Base-by-base conservation (phyloP, 2,329 filamentous ascomycete species). In the Fusarium burgessii region DNA sequence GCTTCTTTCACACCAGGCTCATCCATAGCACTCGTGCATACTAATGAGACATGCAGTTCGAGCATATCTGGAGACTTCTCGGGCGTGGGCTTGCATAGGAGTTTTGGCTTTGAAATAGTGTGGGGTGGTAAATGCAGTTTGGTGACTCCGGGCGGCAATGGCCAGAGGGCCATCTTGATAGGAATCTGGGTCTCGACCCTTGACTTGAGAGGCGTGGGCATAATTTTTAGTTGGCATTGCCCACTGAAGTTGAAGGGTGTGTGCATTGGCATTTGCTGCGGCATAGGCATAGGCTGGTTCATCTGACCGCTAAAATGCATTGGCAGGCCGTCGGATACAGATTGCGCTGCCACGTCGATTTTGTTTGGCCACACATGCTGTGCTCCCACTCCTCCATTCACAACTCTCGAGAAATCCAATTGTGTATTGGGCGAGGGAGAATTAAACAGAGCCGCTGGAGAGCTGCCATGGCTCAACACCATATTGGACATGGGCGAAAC, bases 181-280 rank as follows among this genome's bases (percentile, higher is more conserved):
- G 93, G 93, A 74, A 98, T 98, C 78, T 98, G 96, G 0, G 96
- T 98, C 83, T 99, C 96, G 20, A 98, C 96, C 25, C 96, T 91
- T 18, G 95, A 97, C 81, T 98, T 98, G 61, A 89, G 79, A 8
- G 91, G 91, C 6, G 89, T 92, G 8, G 90, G 89, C 68, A 91
- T 86, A 45, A 93, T 88, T 15, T 86, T 87, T 41, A 93, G 79
- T 54, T 82, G 81, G 54, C 81, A 86, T 20, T 74, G 74, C 32
- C 78, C 73, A 20, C 73, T 76, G 46, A 80, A 82, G 40, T 73
- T 78, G 47, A 77, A 81, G 14, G 74, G 61, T 25, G 71, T 69
- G 43, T 76, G 68, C 46, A 77, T 71, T 25, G 78, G 61, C 62
- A 79, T 71, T 23, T 78, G 78, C 51, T 78, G 77, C 27, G 79